Evolutionary conservation across 75 land plant species (phyloP).

Genomic region (Adiantum capillusveneris): DNA sequence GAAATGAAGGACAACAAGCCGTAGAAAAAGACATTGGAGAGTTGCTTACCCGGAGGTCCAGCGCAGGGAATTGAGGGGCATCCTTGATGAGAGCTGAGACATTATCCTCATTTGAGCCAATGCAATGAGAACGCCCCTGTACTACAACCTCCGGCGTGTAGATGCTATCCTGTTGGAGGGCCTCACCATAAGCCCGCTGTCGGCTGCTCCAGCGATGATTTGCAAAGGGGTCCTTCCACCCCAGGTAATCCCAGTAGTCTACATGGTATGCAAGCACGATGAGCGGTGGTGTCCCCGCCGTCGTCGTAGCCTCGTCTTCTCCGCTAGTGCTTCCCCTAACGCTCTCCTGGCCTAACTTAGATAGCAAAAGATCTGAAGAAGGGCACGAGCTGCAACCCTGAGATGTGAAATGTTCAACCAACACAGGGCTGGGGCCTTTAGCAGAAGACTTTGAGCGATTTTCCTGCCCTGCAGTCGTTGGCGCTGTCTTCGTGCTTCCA

Average conservation of each 20-base stretch:
- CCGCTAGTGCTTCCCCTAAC: constrained; percentile 20
- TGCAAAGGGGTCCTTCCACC: constrained; percentile 87
- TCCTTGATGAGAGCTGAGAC: constrained; percentile 29
- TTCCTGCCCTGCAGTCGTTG: too few relatives aligned
- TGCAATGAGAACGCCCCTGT: constrained; percentile 52
- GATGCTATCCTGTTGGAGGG: constrained; percentile 60
- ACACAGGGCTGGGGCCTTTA: constrained; percentile 25
- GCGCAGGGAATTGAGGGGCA: constrained; percentile 51
- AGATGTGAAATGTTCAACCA: constrained; percentile 86
- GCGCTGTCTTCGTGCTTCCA: too few relatives aligned
- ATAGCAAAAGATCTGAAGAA: constrained; percentile 59
- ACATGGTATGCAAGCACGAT: constrained; percentile 68
- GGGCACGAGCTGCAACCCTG: constrained; percentile 83
- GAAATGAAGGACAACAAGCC: too few relatives aligned
- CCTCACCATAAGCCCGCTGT: constrained; percentile 75
- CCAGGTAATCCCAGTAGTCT: constrained; percentile 87
- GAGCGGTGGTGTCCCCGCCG: constrained; percentile 30
- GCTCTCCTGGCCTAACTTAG: constrained; percentile 50
- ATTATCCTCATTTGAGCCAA: constrained; percentile 46
- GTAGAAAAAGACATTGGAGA: too few relatives aligned
- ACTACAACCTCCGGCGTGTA: constrained; percentile 83
- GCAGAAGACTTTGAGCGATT: too few relatives aligned
- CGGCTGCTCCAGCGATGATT: constrained; percentile 74
- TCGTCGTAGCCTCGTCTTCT: background rate
- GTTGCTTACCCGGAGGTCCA: constrained; percentile 49